Evolutionary conservation across 371 early-diverging fungal species (phyloP).

Genomic region (Lichtheimia ornata): DNA sequence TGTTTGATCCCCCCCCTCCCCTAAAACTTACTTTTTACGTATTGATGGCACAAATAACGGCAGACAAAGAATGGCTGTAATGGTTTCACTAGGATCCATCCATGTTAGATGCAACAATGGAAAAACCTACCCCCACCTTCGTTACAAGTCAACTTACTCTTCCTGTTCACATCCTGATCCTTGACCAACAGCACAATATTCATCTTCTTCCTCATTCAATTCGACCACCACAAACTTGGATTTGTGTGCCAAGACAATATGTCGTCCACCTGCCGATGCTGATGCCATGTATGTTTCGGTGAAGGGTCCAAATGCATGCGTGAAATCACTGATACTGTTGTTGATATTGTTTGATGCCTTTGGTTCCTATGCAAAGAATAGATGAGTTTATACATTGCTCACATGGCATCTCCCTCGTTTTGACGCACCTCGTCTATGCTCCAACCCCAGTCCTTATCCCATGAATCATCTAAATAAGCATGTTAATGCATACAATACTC

Average conservation of each 20-base stretch:
- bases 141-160: slow-evolving; percentile 19
- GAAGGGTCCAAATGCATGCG: slow-evolving; percentile 15
- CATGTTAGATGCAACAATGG: not conserved
- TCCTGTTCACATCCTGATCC: slow-evolving; percentile 52
- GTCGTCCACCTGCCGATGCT: slow-evolving; percentile 36
- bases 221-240: slow-evolving; percentile 46
- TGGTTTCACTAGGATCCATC: slow-evolving; percentile 42
- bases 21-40: slow-evolving; percentile 43
- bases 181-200: slow-evolving; percentile 54
- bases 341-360: not conserved
- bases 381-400: not conserved
- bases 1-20: no score
- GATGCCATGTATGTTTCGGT: slow-evolving; percentile 37
- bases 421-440: slow-evolving; percentile 37
- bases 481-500: not conserved
- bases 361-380: not conserved
- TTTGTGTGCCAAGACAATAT: slow-evolving; percentile 42
- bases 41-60: slow-evolving; percentile 61
- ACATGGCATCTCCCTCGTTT: not conserved
- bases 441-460: slow-evolving; percentile 51
- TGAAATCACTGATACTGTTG: slow-evolving; percentile 6
- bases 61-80: slow-evolving; percentile 57
- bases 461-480: slow-evolving; percentile 29
- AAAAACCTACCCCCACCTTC: not conserved
- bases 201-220: slow-evolving; percentile 38